Percentiles rank a stretch among this genome's conserved stretches.
These are phyloP conservation scores for Celoporthe dispersa DNA, from an alignment of 2,329 filamentous ascomycete species.

Conservation along the genomic window DNA sequence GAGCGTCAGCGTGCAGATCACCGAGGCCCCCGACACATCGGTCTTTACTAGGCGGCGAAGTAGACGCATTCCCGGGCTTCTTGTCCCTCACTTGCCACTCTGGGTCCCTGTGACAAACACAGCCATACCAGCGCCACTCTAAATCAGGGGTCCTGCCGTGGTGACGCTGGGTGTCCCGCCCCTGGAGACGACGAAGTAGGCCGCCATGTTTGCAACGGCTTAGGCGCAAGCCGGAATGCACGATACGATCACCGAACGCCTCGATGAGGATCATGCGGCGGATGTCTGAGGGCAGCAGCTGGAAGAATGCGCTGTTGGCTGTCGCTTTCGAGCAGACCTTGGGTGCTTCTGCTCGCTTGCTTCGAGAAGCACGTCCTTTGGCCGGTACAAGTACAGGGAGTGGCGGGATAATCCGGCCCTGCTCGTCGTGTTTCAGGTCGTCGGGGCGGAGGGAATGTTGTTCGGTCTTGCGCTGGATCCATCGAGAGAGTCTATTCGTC, in stretches of 20 bases:
- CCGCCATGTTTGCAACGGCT: neutral
- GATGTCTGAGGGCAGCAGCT: conserved; percentile 8
- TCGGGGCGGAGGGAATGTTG: neutral
- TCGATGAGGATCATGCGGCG: conserved; percentile 20
- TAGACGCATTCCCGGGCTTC: neutral
- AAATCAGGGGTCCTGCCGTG: neutral
- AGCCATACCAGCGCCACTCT: conserved; percentile 22
- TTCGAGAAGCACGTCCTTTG: neutral
- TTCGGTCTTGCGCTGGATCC: neutral
- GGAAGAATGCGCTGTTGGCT: conserved; percentile 15
- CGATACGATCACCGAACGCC: conserved; percentile 15
- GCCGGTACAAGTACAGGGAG: neutral
- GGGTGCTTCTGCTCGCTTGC: neutral
- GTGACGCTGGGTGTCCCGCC: neutral
- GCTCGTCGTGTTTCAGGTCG: neutral
- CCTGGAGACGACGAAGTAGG: neutral
- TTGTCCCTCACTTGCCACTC: conserved; percentile 3
- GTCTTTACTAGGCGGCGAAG: neutral
- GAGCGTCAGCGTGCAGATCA: neutral
- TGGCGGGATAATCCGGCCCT: neutral
- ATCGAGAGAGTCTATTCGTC: neutral
- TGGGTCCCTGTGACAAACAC: conserved; percentile 19
- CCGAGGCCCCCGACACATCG: neutral
- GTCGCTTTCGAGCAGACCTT: neutral
- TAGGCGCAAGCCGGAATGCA: conserved; percentile 10